Percentiles rank a stretch among this genome's conserved stretches.
Conservation (phyloP, 2,329 filamentous ascomycete genomes). For the Botryotinia narcissicola region DNA sequence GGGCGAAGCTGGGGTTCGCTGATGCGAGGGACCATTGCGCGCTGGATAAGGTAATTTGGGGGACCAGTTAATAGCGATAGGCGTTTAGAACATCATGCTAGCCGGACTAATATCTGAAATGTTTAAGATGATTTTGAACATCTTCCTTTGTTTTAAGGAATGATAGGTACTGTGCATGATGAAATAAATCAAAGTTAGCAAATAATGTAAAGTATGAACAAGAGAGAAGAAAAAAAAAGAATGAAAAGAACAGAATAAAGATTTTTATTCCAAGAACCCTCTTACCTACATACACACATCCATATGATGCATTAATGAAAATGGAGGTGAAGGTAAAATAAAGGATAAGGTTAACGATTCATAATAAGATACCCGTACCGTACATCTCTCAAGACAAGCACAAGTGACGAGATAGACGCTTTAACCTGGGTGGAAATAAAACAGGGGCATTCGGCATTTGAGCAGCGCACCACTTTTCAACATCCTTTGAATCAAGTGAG, state of each 20-base stretch:
- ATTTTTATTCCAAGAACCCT: neutral
- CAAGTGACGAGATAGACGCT: conserved; percentile 12
- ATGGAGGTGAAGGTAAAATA: neutral
- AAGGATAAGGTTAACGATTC: neutral
- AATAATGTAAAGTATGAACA: neutral
- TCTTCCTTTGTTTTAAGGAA: neutral
- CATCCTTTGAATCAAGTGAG: neutral
- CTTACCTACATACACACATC: neutral
- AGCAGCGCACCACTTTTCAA: conserved; percentile 2
- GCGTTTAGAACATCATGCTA: conserved; percentile 19
- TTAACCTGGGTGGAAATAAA: conserved; percentile 13
- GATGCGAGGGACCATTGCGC: conserved; percentile 31
- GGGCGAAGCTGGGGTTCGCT: conserved; percentile 28
- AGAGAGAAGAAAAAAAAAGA: neutral
- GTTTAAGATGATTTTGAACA: neutral
- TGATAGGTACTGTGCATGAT: too few relatives aligned
- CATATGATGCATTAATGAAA: conserved; percentile 2
- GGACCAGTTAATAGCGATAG: conserved; percentile 15
- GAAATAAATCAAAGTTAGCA: neutral
- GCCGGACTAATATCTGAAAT: neutral
- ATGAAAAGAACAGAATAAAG: neutral
- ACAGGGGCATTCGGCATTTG: conserved; percentile 7
- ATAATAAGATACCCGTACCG: neutral
- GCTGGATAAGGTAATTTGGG: conserved; percentile 16
- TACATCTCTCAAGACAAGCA: neutral